A percentile compares a stretch with the other conserved stretches of the same genome.
These are phyloP conservation scores for Aureobasidium mangrovei DNA, from an alignment of 2,329 filamentous ascomycete genomes.

Conservation along the genomic window DNA sequence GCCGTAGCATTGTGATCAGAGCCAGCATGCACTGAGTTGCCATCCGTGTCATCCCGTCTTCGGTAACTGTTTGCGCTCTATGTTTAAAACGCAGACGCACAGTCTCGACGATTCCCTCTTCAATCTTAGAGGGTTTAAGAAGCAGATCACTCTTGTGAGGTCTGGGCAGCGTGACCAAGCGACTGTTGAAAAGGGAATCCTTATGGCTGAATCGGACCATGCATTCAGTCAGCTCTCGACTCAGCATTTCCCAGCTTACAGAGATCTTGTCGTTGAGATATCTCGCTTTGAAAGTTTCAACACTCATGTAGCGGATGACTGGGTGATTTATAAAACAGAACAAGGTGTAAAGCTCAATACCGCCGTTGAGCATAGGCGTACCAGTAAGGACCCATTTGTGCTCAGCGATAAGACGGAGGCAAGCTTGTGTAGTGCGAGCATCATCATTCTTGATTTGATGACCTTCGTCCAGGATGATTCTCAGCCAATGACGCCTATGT, in stretches of 20 bases:
- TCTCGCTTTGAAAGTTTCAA: neutral
- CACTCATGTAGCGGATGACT: neutral
- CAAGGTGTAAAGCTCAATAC: conserved; percentile 31
- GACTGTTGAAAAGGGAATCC: conserved; percentile 44
- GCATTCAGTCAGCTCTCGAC: conserved; percentile 23
- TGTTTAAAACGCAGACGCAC: conserved; percentile 37
- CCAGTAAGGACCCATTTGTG: conserved; percentile 38
- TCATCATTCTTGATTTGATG: conserved; percentile 47
- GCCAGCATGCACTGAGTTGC: conserved; percentile 35
- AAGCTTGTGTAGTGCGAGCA: conserved; percentile 36
- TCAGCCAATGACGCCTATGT: conserved; percentile 37
- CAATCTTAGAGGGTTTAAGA: conserved; percentile 44
- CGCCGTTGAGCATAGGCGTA: conserved; percentile 32
- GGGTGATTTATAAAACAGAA: conserved; percentile 34
- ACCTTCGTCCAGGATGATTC: conserved; percentile 50
- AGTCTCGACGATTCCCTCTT: conserved; percentile 46
- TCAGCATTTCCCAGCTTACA: neutral
- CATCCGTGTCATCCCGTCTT: conserved; percentile 21
- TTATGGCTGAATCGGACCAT: conserved; percentile 50
- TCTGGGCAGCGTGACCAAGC: conserved; percentile 46
- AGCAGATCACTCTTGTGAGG: conserved; percentile 36
- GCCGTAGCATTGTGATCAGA: conserved; percentile 43
- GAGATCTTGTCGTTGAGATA: neutral
- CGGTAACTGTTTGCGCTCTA: conserved; percentile 32
- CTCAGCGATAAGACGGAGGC: conserved; percentile 31